Conservation (phyloP, 1,139 yeast genomes). For the Blastobotrys raffinosifermentans region DNA sequence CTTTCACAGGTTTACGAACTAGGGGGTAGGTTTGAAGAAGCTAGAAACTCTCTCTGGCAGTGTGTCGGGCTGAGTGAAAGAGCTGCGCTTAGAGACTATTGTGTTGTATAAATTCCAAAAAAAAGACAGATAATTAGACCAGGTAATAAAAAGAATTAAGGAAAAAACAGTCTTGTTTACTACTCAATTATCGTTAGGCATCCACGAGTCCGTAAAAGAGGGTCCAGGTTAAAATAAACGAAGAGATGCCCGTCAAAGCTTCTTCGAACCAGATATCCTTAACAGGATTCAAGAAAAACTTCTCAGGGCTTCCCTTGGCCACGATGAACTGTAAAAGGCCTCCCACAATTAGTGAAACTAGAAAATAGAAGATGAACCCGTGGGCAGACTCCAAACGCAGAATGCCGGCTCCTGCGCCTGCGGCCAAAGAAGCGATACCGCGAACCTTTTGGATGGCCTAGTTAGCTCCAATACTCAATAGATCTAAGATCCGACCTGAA, state of each 20-base stretch:
- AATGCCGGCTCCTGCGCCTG: conserved; percentile 71
- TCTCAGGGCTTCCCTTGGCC: conserved; percentile 40
- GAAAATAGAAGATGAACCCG: conserved; percentile 57
- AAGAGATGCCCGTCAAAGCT: conserved; percentile 54
- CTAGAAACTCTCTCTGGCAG: conserved; percentile 55
- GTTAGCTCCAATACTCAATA: neutral
- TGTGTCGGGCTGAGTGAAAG: conserved; percentile 63
- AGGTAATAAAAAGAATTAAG: neutral
- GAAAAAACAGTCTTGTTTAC: neutral
- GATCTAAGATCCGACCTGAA: no score
- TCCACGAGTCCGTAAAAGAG: conserved; percentile 61
- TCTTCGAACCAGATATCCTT: conserved; percentile 53
- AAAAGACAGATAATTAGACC: neutral
- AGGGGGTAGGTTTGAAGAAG: conserved; percentile 49
- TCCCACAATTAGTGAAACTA: conserved; percentile 44
- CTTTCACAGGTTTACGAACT: conserved; percentile 60
- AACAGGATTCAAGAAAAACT: conserved; percentile 50
- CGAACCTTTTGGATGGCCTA: conserved; percentile 48
- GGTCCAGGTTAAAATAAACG: conserved; percentile 82
- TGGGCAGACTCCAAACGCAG: conserved; percentile 57
- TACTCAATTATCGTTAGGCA: conserved; percentile 22
- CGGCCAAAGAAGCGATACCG: conserved; percentile 58
- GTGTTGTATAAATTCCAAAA: neutral
- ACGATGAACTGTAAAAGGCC: conserved; percentile 39
- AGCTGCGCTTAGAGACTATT: conserved; percentile 52